Base-by-base conservation (phyloP, 306 rosid species). In the Senna tora region DNA sequence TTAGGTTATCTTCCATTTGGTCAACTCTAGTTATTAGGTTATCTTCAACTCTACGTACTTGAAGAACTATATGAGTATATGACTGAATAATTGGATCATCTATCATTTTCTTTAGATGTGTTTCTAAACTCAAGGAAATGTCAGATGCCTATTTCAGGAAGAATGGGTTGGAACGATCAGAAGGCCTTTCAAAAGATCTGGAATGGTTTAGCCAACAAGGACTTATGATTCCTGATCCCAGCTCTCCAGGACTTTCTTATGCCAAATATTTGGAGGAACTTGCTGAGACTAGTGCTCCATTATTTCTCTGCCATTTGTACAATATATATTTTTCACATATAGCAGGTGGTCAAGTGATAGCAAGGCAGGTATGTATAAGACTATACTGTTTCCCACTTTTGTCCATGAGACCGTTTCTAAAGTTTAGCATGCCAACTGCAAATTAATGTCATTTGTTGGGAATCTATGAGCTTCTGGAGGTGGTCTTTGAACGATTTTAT, bases 161-260 rank as follows among this genome's bases (percentile, higher is more conserved):
- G 66, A 87, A 87, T n/a, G 96, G 97, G 21, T 74, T 94, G 87
- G 93, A 94, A 74, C 84, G 96, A 75, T 89, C 97, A 4, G 81
- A 86, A 67, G 72, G 71, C 41, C 67, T 91, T 62, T 61, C 49
- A 9, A 89, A 80, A 63, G 99, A 94, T 84, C 60, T 94, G 19
- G 85, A 87, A 54, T 87, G 96, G 92, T 79, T 91, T 69, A 28
- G 81, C 43, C 65, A 84, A 72, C 78, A 74, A 77, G 96, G 91
- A 0, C 14, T 57, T 73, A 81, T 10, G 73, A 84, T 94, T 77
- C 96, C 96, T 0, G 68, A 82, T 39, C 91, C 95, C 43, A 83
- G 83, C 55, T 63, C 69, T 63, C 82, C 90, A 0, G 99, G 96
- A 65, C 67, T 86, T 69, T 65, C 97, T 21, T 94, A 91, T 75